Evolutionary conservation across 306 rosid genomes (phyloP).

Genomic region (Chamaecrista fasciculata): DNA sequence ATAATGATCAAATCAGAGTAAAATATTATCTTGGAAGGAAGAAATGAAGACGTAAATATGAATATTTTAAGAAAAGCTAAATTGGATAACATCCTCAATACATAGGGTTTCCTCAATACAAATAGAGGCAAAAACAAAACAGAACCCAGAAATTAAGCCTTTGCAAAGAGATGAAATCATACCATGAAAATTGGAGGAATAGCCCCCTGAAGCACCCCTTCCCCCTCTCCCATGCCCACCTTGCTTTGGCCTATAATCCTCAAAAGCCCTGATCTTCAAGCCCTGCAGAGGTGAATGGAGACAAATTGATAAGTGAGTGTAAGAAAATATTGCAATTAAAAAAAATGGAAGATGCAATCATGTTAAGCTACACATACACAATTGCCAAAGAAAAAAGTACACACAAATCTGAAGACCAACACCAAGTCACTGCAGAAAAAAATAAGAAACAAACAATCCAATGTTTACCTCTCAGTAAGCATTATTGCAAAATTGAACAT

Average conservation of each 20-base stretch:
- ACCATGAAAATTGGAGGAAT: conserved; percentile 43
- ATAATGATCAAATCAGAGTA: background rate
- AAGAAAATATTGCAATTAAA: background rate
- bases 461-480: no score
- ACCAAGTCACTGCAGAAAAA: background rate
- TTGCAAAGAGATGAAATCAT: background rate
- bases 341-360: conserved; percentile 1
- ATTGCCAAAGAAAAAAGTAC: background rate
- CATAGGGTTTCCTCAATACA: conserved; percentile 16
- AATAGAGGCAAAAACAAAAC: conserved; percentile 13
- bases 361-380: conserved; percentile 4
- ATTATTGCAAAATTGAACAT: background rate
- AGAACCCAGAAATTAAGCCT: conserved; percentile 16
- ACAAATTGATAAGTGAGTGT: background rate
- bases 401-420: background rate
- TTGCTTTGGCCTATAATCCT: conserved; percentile 46
- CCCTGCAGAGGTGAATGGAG: conserved; percentile 43
- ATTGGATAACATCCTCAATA: conserved; percentile 2
- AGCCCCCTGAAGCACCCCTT: conserved; percentile 63
- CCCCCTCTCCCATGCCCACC: conserved; percentile 53
- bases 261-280: conserved; percentile 39
- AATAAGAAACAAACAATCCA: no score
- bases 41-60: background rate
- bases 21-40: background rate
- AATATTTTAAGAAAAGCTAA: background rate